Percentiles rank a stretch among this genome's conserved stretches.
phyloP scores from a whole-genome alignment of 345 rosid species.

The Populus ilicifolia region DNA sequence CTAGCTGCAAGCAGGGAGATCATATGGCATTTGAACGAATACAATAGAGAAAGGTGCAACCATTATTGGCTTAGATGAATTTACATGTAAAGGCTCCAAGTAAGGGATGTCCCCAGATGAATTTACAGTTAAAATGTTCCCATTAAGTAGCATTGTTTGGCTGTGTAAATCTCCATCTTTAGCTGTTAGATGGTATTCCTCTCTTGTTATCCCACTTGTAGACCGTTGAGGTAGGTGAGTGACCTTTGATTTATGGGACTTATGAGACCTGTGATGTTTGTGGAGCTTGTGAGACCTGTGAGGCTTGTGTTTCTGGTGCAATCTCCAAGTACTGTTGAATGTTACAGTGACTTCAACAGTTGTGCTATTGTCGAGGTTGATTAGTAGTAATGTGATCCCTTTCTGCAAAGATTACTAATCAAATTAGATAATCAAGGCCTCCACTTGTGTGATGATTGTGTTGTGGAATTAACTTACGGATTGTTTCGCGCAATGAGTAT shows the following conservation, averaged over 20 bases:
- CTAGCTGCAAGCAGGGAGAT: slow-evolving; percentile 53
- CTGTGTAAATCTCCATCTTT: slow-evolving; percentile 76
- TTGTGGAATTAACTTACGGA: slow-evolving; percentile 43
- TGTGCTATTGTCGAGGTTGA: slow-evolving; percentile 68
- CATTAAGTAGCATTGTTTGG: slow-evolving; percentile 77
- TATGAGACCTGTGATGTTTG: slow-evolving; percentile 1
- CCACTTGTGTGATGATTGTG: neutral
- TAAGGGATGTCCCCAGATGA: slow-evolving; percentile 63
- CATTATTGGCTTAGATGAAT: slow-evolving; percentile 41
- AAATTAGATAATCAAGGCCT: slow-evolving; percentile 5
- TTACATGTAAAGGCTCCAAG: slow-evolving; percentile 47
- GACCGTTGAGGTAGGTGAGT: slow-evolving; percentile 21
- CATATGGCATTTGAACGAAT: slow-evolving; percentile 54
- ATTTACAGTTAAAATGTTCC: slow-evolving; percentile 53
- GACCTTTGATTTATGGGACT: slow-evolving; percentile 13
- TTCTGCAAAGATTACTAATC: slow-evolving; percentile 45
- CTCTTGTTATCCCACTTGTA: slow-evolving; percentile 37
- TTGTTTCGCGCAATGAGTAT: slow-evolving; percentile 75
- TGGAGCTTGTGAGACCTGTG: slow-evolving; percentile 8
- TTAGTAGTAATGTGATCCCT: slow-evolving; percentile 61
- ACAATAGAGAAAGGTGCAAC: slow-evolving; percentile 68
- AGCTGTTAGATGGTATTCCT: slow-evolving; percentile 81
- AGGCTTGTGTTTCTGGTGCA: slow-evolving; percentile 26
- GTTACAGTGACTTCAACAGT: slow-evolving; percentile 41
- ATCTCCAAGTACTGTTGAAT: slow-evolving; percentile 29